These are phyloP conservation scores for Nidularia pulvinata DNA, from an alignment of 768 basidiomycete species.

Conservation along the genomic window DNA sequence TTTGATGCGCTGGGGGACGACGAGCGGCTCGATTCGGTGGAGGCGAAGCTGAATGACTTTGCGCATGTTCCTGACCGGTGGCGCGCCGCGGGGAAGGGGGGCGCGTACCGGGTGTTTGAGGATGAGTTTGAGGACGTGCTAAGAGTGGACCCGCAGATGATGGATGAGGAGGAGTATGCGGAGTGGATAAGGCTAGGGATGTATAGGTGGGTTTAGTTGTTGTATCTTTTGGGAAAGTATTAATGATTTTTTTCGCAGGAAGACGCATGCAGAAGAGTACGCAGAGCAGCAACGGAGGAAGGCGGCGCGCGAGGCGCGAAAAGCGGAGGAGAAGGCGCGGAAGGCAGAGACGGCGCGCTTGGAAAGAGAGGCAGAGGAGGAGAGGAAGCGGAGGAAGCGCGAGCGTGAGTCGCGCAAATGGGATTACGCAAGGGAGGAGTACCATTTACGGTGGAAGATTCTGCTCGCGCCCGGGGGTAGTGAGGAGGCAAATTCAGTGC, in stretches of 20 bases:
- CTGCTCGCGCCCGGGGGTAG: constrained; percentile 31
- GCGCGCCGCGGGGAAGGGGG: constrained; percentile 28
- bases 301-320: constrained; percentile 49
- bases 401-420: constrained; percentile 42
- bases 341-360: constrained; percentile 52
- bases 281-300: constrained; percentile 60
- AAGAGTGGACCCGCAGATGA: constrained; percentile 42
- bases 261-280: constrained; percentile 66
- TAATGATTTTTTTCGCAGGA: constrained; percentile 33
- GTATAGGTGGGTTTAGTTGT: constrained; percentile 58
- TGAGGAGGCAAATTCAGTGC: constrained; percentile 10
- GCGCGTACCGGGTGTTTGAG: constrained; percentile 11
- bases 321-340: constrained; percentile 51
- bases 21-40: constrained; percentile 60
- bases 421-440: constrained; percentile 47
- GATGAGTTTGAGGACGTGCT: constrained; percentile 31
- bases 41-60: constrained; percentile 66
- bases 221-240: constrained; percentile 3
- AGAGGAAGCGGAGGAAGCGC: constrained; percentile 44
- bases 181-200: constrained; percentile 88
- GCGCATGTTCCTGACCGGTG: constrained; percentile 76
- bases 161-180: constrained; percentile 89
- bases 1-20: constrained; percentile 74
- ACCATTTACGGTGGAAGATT: constrained; percentile 58
- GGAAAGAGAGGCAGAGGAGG: constrained; percentile 51